A percentile compares a stretch with the other conserved stretches of the same genome.
Conservation (phyloP, 2,329 filamentous ascomycete genomes). For the Helicocarpus griseus region DNA sequence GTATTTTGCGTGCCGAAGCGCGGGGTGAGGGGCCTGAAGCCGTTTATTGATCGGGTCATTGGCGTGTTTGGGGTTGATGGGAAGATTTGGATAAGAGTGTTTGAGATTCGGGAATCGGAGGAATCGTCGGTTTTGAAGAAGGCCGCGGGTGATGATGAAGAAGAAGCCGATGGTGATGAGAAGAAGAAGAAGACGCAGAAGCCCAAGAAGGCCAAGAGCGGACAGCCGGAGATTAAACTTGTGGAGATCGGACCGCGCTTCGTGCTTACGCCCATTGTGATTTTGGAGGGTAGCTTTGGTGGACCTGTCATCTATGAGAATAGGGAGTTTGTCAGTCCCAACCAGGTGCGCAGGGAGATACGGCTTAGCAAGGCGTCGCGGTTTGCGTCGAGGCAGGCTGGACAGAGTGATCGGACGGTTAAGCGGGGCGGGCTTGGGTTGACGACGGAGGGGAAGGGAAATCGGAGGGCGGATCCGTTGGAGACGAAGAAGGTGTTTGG, state of each 20-base stretch:
- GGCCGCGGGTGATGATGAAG: conserved; percentile 31
- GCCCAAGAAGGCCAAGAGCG: conserved; percentile 33
- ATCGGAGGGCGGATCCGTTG: conserved; percentile 56
- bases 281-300: conserved; percentile 88
- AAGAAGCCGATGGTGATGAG: conserved; percentile 30
- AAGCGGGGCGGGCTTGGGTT: conserved; percentile 72
- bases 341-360: conserved; percentile 80
- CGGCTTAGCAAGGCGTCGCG: conserved; percentile 64
- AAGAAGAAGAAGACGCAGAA: conserved; percentile 35
- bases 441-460: conserved; percentile 55
- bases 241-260: conserved; percentile 92
- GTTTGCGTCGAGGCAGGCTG: conserved; percentile 68
- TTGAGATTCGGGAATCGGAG: conserved; percentile 82
- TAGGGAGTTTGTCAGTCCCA: conserved; percentile 92
- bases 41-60: conserved; percentile 93
- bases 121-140: conserved; percentile 36
- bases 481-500: conserved; percentile 70
- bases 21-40: conserved; percentile 79
- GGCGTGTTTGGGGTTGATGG: conserved; percentile 82
- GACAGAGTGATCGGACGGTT: conserved; percentile 58
- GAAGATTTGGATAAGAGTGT: conserved; percentile 93
- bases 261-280: conserved; percentile 87
- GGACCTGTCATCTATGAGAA: conserved; percentile 98
- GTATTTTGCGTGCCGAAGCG: conserved; percentile 82
- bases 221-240: conserved; percentile 66